A percentile compares a stretch with the other conserved stretches of the same genome.
These are phyloP conservation scores for Pseudogymnoascus sp. DNA, from an alignment of 2,329 filamentous ascomycete species.

Conservation along the genomic window DNA sequence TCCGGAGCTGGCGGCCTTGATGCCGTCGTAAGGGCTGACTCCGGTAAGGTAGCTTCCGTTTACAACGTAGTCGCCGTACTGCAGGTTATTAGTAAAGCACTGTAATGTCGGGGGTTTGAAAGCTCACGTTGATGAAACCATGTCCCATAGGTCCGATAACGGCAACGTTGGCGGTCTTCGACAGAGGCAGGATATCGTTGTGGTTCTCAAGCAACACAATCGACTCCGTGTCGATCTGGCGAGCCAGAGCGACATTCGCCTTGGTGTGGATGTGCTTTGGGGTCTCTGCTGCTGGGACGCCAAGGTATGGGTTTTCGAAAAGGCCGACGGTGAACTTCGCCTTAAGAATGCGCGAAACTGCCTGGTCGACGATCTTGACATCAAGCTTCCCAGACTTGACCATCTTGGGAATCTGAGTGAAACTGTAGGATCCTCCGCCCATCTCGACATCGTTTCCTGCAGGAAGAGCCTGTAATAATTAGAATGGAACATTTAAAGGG, in stretches of 20 bases:
- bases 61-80: constrained; percentile 69
- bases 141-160: constrained; percentile 71
- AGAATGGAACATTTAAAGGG: neutral
- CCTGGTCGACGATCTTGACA: constrained; percentile 51
- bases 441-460: constrained; percentile 69
- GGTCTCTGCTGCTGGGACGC: constrained; percentile 46
- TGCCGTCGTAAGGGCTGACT: constrained; percentile 62
- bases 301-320: constrained; percentile 62
- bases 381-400: constrained; percentile 53
- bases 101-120: constrained; percentile 1
- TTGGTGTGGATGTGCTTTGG: constrained; percentile 54
- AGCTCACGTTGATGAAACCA: constrained; percentile 57
- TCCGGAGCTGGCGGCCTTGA: constrained; percentile 51
- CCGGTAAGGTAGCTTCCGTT: constrained; percentile 55
- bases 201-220: constrained; percentile 76
- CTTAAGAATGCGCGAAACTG: constrained; percentile 56
- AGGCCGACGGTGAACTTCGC: constrained; percentile 63
- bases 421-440: constrained; percentile 68
- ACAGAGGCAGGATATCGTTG: constrained; percentile 53
- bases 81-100: constrained; percentile 3
- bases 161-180: constrained; percentile 58
- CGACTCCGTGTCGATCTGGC: constrained; percentile 69
- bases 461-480: constrained; percentile 42
- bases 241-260: constrained; percentile 61
- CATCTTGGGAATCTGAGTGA: constrained; percentile 56